phyloP scores from a whole-genome alignment of 352 stramenopile genomes.

The Globisporangium acanthophoron region DNA sequence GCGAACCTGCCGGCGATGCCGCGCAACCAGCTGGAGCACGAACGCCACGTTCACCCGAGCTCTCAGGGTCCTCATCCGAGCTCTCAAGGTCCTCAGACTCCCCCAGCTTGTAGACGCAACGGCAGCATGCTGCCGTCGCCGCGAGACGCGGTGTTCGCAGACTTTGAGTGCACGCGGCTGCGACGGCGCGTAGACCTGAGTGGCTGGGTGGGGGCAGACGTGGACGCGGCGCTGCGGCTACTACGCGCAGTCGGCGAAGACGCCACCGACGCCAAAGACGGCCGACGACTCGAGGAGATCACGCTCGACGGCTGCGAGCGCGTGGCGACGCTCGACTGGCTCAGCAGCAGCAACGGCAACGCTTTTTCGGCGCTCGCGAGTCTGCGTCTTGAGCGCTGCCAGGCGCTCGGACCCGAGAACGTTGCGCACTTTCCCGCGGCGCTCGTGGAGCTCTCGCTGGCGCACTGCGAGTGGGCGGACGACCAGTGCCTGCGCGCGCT shows the following conservation, averaged over 20 bases:
- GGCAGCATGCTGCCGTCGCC: conserved; percentile 1
- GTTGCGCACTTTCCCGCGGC: conserved; percentile 12
- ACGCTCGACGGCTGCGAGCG: conserved; percentile 22
- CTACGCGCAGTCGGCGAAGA: conserved; percentile 1
- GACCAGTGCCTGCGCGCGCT: conserved; percentile 43
- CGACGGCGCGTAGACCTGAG: conserved; percentile 42
- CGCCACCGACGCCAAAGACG: background rate
- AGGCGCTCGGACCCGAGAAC: conserved; percentile 10
- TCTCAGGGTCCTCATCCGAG: background rate
- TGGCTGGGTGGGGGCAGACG: conserved; percentile 42
- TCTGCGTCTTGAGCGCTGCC: conserved; percentile 21
- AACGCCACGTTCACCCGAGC: conserved; percentile 10
- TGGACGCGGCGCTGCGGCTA: conserved; percentile 38
- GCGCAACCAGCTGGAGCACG: conserved; percentile 11
- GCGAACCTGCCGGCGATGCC: conserved; percentile 2
- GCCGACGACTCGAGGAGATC: conserved; percentile 13
- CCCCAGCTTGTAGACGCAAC: background rate
- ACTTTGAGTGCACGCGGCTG: conserved; percentile 16
- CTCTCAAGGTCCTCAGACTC: background rate
- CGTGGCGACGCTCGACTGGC: conserved; percentile 10
- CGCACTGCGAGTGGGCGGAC: conserved; percentile 64
- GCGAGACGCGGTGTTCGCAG: conserved; percentile 13
- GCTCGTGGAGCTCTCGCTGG: conserved; percentile 47
- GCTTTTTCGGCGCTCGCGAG: background rate
- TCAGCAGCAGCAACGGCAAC: conserved; percentile 7